A percentile compares a stretch with the other conserved stretches of the same genome.
phyloP scores from a whole-genome alignment of 208 protist genomes.

The Leishmania amazonensis region DNA sequence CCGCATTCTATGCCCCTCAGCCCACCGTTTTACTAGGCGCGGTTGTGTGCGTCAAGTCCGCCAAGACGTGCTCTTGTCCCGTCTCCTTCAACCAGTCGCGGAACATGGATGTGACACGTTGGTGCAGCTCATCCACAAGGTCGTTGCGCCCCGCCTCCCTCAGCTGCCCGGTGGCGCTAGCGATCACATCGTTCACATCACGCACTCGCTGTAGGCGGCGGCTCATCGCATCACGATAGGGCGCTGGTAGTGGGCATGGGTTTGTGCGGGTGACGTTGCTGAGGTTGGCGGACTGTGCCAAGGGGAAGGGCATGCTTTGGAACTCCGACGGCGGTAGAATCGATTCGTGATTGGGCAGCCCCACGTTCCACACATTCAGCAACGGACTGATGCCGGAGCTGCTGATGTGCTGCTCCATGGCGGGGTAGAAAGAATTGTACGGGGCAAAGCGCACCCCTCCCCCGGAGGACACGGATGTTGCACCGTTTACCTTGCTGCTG shows the following conservation, averaged over 20 bases:
- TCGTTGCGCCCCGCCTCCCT: constrained; percentile 73
- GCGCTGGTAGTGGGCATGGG: constrained; percentile 69
- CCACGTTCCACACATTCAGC: constrained; percentile 89
- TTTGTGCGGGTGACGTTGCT: constrained; percentile 79
- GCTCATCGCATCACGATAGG: constrained; percentile 71
- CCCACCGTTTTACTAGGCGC: constrained; percentile 10
- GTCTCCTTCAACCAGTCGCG: constrained; percentile 83
- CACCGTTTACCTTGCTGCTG: constrained; percentile 29
- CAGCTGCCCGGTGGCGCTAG: constrained; percentile 59
- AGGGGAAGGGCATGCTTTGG: constrained; percentile 74
- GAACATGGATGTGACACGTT: constrained; percentile 79
- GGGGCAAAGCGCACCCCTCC: constrained; percentile 81
- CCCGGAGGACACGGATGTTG: constrained; percentile 9
- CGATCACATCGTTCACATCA: constrained; percentile 75
- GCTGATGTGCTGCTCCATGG: constrained; percentile 83
- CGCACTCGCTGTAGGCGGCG: constrained; percentile 72
- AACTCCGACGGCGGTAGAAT: constrained; percentile 86
- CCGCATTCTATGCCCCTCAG: background rate
- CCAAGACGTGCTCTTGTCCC: constrained; percentile 73
- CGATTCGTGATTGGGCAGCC: constrained; percentile 57
- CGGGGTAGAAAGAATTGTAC: constrained; percentile 91
- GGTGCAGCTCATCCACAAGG: constrained; percentile 70
- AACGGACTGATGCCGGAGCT: constrained; percentile 82
- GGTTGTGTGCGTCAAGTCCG: constrained; percentile 57
- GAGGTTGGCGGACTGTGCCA: constrained; percentile 52